These are phyloP conservation scores for Botrytis fragariae DNA, from an alignment of 2,329 filamentous ascomycete genomes.

Conservation along the genomic window DNA sequence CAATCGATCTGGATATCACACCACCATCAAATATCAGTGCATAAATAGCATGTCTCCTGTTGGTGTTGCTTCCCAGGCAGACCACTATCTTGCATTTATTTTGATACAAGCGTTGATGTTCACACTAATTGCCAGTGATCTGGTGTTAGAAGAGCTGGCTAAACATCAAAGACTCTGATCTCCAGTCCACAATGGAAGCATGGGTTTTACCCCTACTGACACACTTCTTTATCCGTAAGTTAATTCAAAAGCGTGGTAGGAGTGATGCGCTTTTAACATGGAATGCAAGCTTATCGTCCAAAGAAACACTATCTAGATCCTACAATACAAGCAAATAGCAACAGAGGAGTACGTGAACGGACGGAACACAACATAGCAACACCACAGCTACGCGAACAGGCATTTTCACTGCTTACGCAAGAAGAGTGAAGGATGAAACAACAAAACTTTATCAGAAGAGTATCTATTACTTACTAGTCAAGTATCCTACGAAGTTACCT, in stretches of 20 bases:
- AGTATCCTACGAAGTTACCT: background rate
- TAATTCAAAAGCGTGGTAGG: background rate
- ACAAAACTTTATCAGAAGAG: background rate
- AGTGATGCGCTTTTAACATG: background rate
- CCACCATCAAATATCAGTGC: background rate
- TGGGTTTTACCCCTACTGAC: fast-evolving
- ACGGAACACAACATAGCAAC: background rate
- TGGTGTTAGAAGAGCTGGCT: background rate
- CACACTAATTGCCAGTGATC: background rate
- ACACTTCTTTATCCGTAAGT: background rate
- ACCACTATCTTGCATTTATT: fast-evolving
- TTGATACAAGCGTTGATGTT: background rate
- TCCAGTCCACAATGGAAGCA: background rate
- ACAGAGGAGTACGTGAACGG: background rate
- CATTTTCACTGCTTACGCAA: background rate
- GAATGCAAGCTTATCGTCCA: background rate
- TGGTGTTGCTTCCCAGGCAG: background rate
- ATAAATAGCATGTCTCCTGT: background rate
- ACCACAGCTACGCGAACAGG: background rate
- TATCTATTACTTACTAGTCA: background rate
- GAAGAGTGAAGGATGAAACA: background rate
- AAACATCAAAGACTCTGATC: background rate
- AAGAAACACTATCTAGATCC: background rate
- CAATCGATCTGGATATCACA: background rate
- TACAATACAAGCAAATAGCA: background rate